These are phyloP conservation scores for Talaromyces islandicus DNA, from an alignment of 2,329 filamentous ascomycete species.

Conservation along the genomic window DNA sequence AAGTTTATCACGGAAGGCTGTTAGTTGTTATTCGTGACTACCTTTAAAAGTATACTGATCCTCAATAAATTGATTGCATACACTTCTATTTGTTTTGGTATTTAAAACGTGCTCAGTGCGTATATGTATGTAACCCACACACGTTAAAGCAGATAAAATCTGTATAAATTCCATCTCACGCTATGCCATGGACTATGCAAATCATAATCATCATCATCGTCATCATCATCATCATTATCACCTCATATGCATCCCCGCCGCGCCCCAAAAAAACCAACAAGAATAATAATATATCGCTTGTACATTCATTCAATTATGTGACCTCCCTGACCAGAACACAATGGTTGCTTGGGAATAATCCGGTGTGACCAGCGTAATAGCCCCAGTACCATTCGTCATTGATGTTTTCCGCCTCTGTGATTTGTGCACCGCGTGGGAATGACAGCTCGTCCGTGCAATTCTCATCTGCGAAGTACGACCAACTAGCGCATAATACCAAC, in stretches of 20 bases:
- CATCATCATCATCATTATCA: background rate
- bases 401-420: constrained; percentile 76
- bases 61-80: too few relatives aligned
- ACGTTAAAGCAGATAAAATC: background rate
- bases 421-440: constrained; percentile 77
- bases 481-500: constrained; percentile 57
- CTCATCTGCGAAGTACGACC: constrained; percentile 69
- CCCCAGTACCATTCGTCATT: constrained; percentile 91
- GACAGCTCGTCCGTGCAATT: constrained; percentile 62
- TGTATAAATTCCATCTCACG: background rate
- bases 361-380: constrained; percentile 72
- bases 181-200: background rate
- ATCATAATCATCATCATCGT: background rate
- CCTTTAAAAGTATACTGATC: too few relatives aligned
- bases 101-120: too few relatives aligned
- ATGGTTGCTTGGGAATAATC: constrained; percentile 76
- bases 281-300: background rate
- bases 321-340: constrained; percentile 48
- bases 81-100: too few relatives aligned
- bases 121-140: too few relatives aligned
- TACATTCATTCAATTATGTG: constrained; percentile 12
- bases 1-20: too few relatives aligned
- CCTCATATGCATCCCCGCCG: background rate
- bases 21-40: too few relatives aligned
- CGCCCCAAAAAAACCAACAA: background rate